Evolutionary conservation across 2,329 filamentous ascomycete species (phyloP).

Genomic region (Colletotrichum sp.): DNA sequence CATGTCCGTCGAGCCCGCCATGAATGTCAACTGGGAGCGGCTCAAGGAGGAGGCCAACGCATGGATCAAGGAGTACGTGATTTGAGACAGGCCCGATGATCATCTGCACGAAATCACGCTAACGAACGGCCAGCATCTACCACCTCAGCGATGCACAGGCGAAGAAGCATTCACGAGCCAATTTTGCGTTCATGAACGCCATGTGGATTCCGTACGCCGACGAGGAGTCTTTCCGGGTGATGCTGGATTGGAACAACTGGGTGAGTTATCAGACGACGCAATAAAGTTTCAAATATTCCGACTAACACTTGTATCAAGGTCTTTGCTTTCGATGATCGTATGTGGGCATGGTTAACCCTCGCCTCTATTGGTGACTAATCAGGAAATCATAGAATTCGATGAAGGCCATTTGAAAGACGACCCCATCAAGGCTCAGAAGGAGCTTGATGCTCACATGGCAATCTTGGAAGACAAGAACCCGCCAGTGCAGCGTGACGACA

Average conservation of each 20-base stretch:
- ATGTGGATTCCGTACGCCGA: not conserved
- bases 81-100: not conserved
- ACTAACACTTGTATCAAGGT: not conserved
- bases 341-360: not conserved
- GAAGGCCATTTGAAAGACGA: not conserved
- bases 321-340: not conserved
- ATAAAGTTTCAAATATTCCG: not conserved
- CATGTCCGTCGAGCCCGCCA: not conserved
- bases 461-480: not conserved
- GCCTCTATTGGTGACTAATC: not conserved
- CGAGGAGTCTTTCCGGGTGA: not conserved
- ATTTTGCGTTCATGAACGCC: not conserved
- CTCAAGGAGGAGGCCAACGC: not conserved
- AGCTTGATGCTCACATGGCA: not conserved
- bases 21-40: not conserved
- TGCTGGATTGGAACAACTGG: not conserved
- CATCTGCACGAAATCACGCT: not conserved
- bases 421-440: not conserved
- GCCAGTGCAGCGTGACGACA: not conserved
- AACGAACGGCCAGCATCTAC: not conserved
- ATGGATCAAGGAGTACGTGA: not conserved
- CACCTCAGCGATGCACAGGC: not conserved
- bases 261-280: not conserved
- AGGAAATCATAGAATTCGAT: not conserved
- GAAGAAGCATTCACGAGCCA: not conserved